Conservation (phyloP, 2,329 filamentous ascomycete species). For the Dryadomyces quercivorus region DNA sequence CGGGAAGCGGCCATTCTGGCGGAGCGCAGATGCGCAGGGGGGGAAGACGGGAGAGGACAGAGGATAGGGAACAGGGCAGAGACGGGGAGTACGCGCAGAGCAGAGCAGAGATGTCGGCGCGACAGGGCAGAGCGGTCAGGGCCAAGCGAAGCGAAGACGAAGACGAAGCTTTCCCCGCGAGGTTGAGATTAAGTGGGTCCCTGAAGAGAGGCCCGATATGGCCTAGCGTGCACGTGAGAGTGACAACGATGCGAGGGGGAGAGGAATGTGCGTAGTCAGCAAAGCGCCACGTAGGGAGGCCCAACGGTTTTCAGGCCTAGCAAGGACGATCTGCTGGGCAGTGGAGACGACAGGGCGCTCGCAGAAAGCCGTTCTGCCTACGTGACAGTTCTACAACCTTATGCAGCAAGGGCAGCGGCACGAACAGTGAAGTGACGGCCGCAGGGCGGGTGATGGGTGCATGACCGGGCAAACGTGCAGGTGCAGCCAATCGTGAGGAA, state of each 20-base stretch:
- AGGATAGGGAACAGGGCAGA: no score
- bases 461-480: not conserved
- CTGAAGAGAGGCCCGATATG: not conserved
- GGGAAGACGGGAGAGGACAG: no score
- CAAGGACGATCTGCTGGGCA: no score
- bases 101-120: no score
- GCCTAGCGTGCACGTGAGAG: not conserved
- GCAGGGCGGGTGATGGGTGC: not conserved
- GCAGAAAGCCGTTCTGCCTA: not conserved
- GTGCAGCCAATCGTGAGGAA: not conserved
- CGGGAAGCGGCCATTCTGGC: slow-evolving; percentile 20
- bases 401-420: not conserved
- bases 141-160: not conserved
- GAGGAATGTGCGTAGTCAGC: not conserved
- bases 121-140: no score
- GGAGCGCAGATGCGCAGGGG: not conserved
- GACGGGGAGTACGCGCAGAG: no score
- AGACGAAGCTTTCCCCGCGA: not conserved
- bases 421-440: not conserved
- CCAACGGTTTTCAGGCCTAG: no score
- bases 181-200: not conserved
- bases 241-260: not conserved
- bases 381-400: not conserved
- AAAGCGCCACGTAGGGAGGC: no score
- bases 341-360: not conserved